Evolutionary conservation across 129 eudicot genomes (phyloP).

Genomic region (Smallanthus sonchifolius): DNA sequence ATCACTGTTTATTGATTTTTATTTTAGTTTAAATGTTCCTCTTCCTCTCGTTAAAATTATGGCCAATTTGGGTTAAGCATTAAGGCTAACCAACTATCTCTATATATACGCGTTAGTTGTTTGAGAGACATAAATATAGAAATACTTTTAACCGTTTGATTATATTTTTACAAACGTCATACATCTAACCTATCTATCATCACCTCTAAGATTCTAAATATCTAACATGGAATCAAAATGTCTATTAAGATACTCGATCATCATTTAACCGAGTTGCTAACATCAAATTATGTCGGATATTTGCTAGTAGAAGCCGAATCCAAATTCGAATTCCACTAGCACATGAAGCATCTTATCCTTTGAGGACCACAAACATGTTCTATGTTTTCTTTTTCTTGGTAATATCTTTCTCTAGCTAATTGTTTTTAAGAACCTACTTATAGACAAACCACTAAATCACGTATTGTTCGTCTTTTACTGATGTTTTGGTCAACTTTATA

Average conservation of each 20-base stretch:
- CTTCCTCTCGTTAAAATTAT: no score
- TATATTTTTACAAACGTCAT: not conserved
- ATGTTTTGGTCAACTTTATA: not conserved
- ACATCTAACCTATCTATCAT: conserved; percentile 14
- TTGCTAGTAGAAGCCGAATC: conserved; percentile 27
- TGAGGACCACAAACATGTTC: conserved; percentile 29
- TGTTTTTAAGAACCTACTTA: conserved; percentile 18
- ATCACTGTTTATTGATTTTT: no score
- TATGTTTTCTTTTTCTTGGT: conserved; percentile 19
- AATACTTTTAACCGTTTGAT: not conserved
- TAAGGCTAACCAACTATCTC: no score
- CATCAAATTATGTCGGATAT: not conserved
- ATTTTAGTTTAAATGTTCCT: no score
- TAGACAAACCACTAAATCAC: conserved; percentile 14
- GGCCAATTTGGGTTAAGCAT: no score
- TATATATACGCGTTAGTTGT: no score
- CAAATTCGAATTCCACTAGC: conserved; percentile 35
- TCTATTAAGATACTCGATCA: not conserved
- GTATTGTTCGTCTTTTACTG: not conserved
- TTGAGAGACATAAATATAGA: not conserved
- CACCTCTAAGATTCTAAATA: conserved; percentile 5
- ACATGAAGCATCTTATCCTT: conserved; percentile 40
- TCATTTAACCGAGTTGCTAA: not conserved
- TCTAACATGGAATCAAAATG: not conserved
- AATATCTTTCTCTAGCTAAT: conserved; percentile 25